phyloP scores from a whole-genome alignment of 305 asterid species.

The Fraxinus sp. region DNA sequence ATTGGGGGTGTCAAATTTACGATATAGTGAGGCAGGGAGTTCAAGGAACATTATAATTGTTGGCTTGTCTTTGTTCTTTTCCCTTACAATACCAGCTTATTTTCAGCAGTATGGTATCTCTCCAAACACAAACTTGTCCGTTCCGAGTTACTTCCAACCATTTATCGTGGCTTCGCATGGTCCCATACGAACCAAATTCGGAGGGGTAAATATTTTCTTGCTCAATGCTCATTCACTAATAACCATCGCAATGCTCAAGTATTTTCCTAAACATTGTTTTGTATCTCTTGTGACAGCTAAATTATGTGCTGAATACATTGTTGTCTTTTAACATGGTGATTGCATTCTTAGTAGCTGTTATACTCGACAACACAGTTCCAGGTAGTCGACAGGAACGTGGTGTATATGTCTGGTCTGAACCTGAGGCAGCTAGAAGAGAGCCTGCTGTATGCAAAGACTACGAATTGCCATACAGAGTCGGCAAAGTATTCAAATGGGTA shows the following conservation, averaged over 20 bases:
- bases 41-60: conserved; percentile 93
- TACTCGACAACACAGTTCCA: conserved; percentile 94
- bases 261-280: neutral
- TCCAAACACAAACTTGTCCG: conserved; percentile 72
- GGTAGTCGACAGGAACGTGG: conserved; percentile 96
- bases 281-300: conserved; percentile 57
- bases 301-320: conserved; percentile 72
- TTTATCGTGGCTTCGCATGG: conserved; percentile 92
- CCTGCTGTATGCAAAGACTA: conserved; percentile 88
- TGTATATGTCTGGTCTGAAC: conserved; percentile 86
- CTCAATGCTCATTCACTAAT: neutral
- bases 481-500: conserved; percentile 86
- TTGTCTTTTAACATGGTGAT: conserved; percentile 92
- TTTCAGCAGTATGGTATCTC: conserved; percentile 88
- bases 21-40: conserved; percentile 97
- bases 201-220: conserved; percentile 57
- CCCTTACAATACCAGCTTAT: conserved; percentile 86
- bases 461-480: conserved; percentile 76
- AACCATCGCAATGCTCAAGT: neutral
- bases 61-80: conserved; percentile 83
- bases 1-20: conserved; percentile 86
- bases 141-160: conserved; percentile 87
- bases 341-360: conserved; percentile 77
- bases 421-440: conserved; percentile 87
- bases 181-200: conserved; percentile 65